Base-by-base conservation (phyloP, 176 grass and related monocot genomes). In the Poa pratensis region DNA sequence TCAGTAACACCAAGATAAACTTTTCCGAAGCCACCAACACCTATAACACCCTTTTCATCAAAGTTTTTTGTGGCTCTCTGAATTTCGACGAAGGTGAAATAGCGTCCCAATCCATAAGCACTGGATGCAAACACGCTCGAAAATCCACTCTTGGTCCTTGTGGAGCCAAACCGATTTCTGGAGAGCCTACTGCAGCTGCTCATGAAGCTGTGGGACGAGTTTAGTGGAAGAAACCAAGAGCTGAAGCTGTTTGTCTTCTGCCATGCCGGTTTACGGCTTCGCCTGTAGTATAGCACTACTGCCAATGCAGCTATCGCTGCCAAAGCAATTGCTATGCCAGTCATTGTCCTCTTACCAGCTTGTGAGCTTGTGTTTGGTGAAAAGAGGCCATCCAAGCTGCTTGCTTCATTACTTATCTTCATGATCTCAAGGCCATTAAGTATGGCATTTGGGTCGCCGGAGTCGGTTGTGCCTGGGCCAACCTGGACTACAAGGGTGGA, bases 351-450 rank as follows among this genome's bases (percentile, higher is more conserved):
- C 87, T 80, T 88, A 59, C 48, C 75, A 71, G 83, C 53, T 28
- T 83, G 84, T 27, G 75, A 87, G 11, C 87, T 86, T 78, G 50
- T 60, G 78, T 87, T 79, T 67, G 80, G 88, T 73, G 89, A 89
- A 69, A 93, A 97, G 14, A 83, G 64, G 6, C 95, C 92, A 82
- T 97, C 92, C 78, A 95, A 83, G 86, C 95, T 97, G 77, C 84
- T 87, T 34, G 83, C 95, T 78, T 70, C 55, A 83, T 95, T 97
- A 83, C 90, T 97, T 89, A 97, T 95, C 87, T 97, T 95, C 85
- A 97, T 97, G 62, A 97, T 76, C 81, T 97, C 92, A 67, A 97
- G 87, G 69, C 95, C 95, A 73, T 97, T 97, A 46, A 97, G 90
- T 60, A 97, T 97, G 35, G 95, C 95, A 46, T 97, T 88, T 52